Evolutionary conservation across 139 green algal genomes (phyloP).

Genomic region (Chlamydomonas sp.): DNA sequence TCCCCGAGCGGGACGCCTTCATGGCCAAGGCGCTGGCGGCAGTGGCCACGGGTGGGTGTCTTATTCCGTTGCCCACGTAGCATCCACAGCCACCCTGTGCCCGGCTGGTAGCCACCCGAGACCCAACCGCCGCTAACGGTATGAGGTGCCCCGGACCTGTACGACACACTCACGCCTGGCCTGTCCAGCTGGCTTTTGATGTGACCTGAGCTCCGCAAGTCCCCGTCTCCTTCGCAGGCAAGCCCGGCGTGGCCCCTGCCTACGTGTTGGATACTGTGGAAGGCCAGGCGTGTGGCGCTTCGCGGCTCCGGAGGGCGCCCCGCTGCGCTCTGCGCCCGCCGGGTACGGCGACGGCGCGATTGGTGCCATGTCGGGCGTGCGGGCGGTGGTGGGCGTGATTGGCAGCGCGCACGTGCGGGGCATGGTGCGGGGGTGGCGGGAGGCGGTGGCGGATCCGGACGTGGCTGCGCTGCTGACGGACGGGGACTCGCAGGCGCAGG

Average conservation of each 20-base stretch:
- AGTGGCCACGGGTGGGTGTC: constrained; percentile 52
- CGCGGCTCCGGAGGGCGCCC: constrained; percentile 66
- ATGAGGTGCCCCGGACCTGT: too few species aligned
- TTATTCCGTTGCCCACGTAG: neutral
- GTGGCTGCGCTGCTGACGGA: constrained; percentile 39
- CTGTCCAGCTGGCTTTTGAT: too few species aligned
- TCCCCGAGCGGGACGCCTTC: constrained; percentile 82
- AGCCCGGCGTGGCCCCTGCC: constrained; percentile 46
- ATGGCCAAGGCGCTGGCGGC: constrained; percentile 80
- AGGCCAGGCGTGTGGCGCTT: constrained; percentile 69
- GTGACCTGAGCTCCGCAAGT: neutral
- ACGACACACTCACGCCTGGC: too few species aligned
- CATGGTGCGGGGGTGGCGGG: constrained; percentile 73
- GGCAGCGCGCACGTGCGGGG: constrained; percentile 87
- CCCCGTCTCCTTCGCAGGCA: neutral
- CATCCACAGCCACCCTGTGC: neutral
- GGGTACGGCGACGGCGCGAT: constrained; percentile 73
- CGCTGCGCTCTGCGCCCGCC: constrained; percentile 42
- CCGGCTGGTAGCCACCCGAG: too few species aligned
- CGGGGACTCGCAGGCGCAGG: neutral
- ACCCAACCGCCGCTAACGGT: too few species aligned
- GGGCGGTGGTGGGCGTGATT: constrained; percentile 82
- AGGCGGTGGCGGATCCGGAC: constrained; percentile 33
- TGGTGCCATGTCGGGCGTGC: constrained; percentile 32
- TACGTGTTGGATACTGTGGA: constrained; percentile 62